Evolutionary conservation across 1,139 yeast species (phyloP).

Genomic region (Suhomyces kunorum): DNA sequence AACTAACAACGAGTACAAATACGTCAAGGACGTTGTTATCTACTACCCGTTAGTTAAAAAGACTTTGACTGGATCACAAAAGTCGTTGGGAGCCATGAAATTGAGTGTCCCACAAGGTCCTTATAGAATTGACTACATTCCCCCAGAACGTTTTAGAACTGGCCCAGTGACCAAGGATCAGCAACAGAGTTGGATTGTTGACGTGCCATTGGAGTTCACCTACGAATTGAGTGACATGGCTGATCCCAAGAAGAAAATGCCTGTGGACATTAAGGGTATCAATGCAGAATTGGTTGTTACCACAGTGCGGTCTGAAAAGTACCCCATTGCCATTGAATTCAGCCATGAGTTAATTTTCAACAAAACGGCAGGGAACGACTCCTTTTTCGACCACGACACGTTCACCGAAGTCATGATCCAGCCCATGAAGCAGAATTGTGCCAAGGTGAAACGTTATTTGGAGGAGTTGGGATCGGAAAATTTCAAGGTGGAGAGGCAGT

Average conservation of each 20-base stretch:
- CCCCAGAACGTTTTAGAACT: conserved; percentile 30
- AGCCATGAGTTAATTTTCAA: conserved; percentile 25
- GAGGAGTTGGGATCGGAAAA: conserved; percentile 27
- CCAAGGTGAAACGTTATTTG: conserved; percentile 24
- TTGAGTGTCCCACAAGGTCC: conserved; percentile 31
- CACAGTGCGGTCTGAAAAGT: conserved; percentile 20
- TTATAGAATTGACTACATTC: conserved; percentile 33
- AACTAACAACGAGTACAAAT: not conserved
- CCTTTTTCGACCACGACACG: conserved; percentile 27
- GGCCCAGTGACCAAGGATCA: conserved; percentile 11
- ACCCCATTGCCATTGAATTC: conserved; percentile 25
- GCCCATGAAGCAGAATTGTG: conserved; percentile 25
- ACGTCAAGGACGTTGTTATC: not conserved
- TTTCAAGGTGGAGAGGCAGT: conserved; percentile 31
- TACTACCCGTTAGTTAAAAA: conserved; percentile 18
- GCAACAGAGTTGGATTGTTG: conserved; percentile 29
- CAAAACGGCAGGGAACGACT: conserved; percentile 11
- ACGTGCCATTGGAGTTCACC: conserved; percentile 31
- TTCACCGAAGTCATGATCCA: conserved; percentile 25
- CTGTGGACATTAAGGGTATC: conserved; percentile 20
- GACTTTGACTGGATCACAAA: conserved; percentile 16
- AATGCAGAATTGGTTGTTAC: conserved; percentile 22
- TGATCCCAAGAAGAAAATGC: conserved; percentile 13
- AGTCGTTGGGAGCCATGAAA: conserved; percentile 21
- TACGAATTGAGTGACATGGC: conserved; percentile 15